These are phyloP conservation scores for Solanum chmielewskii DNA, from an alignment of 257 asterid species.

Conservation along the genomic window DNA sequence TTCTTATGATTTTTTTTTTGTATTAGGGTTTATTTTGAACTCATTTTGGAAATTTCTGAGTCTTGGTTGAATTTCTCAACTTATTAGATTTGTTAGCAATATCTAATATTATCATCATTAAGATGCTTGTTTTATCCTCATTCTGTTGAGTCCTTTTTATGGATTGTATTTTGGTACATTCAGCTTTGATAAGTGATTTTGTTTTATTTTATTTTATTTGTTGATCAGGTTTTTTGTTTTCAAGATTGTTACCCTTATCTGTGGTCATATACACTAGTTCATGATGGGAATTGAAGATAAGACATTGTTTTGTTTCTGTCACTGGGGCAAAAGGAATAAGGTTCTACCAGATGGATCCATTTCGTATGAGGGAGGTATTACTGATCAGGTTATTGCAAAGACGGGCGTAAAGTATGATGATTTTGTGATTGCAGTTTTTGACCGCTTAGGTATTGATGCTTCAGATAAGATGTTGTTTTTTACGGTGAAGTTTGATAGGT, in stretches of 20 bases:
- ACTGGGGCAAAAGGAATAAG: not conserved
- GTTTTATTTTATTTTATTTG: too few relatives aligned
- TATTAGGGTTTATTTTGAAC: not conserved
- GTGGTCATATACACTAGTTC: not conserved
- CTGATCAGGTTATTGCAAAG: not conserved
- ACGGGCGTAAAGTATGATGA: not conserved
- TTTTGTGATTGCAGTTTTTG: not conserved
- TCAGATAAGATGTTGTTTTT: not conserved
- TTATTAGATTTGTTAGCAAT: not conserved
- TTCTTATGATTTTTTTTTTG: not conserved
- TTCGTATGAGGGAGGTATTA: not conserved
- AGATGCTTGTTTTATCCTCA: not conserved
- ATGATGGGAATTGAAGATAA: not conserved
- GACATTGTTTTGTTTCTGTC: not conserved
- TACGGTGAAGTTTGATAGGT: not conserved
- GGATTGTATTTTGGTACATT: too few relatives aligned
- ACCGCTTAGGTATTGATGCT: not conserved
- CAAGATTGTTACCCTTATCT: not conserved
- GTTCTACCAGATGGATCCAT: not conserved
- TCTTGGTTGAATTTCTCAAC: not conserved
- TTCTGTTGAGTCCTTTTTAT: not conserved
- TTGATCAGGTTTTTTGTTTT: not conserved
- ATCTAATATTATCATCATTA: too few relatives aligned
- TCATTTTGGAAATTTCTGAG: not conserved
- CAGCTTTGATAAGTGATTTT: too few relatives aligned